A percentile compares a stretch with the other conserved stretches of the same genome.
These are phyloP conservation scores for Sordariomycetes sp. DNA, from an alignment of 2,329 filamentous ascomycete genomes.

Conservation along the genomic window DNA sequence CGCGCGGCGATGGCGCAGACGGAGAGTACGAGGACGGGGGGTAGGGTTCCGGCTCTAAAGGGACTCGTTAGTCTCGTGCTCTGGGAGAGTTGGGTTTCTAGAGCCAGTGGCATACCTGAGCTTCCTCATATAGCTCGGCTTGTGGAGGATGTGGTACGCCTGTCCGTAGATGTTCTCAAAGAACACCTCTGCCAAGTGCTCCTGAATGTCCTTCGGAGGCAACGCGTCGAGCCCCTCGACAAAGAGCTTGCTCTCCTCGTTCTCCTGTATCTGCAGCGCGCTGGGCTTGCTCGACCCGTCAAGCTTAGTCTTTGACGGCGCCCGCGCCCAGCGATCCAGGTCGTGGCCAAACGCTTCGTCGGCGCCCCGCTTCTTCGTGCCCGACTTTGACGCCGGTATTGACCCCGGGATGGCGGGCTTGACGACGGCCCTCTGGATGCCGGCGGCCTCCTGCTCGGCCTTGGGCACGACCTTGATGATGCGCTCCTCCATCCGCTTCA, in stretches of 20 bases:
- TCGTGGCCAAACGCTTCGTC: slow-evolving; percentile 81
- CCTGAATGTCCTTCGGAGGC: slow-evolving; percentile 76
- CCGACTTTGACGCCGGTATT: slow-evolving; percentile 33
- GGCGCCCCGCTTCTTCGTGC: slow-evolving; percentile 64
- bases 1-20: slow-evolving; percentile 92
- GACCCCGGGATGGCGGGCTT: slow-evolving; percentile 60
- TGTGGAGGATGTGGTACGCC: slow-evolving; percentile 87
- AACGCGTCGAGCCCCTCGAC: slow-evolving; percentile 73
- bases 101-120: slow-evolving; percentile 42
- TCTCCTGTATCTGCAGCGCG: slow-evolving; percentile 44
- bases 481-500: slow-evolving; percentile 95
- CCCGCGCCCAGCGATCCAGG: slow-evolving; percentile 67
- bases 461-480: slow-evolving; percentile 94
- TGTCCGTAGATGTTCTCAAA: slow-evolving; percentile 95
- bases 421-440: slow-evolving; percentile 68
- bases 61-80: neutral
- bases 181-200: slow-evolving; percentile 86
- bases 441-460: slow-evolving; percentile 56
- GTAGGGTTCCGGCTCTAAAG: slow-evolving; percentile 57
- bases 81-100: neutral
- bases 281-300: slow-evolving; percentile 34
- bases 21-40: slow-evolving; percentile 82
- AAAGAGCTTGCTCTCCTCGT: slow-evolving; percentile 64
- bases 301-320: slow-evolving; percentile 34
- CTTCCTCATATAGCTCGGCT: slow-evolving; percentile 92